Evolutionary conservation across 2,329 filamentous ascomycete genomes (phyloP), one percentile per base, ranked within the genome.

Genomic region (Neofusicoccum umdonicola): DNA sequence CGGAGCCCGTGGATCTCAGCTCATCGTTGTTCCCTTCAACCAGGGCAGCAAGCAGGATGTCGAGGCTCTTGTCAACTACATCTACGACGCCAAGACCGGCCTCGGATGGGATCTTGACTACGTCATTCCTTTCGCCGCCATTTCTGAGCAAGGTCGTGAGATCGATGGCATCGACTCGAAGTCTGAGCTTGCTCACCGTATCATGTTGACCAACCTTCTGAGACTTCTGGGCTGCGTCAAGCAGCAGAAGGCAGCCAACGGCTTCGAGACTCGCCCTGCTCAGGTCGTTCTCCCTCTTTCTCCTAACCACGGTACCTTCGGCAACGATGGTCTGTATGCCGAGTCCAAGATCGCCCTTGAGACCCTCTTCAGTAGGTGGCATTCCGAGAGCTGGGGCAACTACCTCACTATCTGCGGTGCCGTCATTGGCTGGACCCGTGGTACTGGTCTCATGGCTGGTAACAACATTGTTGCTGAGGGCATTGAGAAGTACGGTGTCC

Each of bases 11-110:
- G 95, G 95, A 69, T 98, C 95, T 65, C 93, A 98, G 81, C 89
- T 99, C 64, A 92, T 99, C 45, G 95, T 99, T 63, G 96, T 98
- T 63, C 95, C 96, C 57, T 99, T 99, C 87, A 99, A 99, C 80
- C 93, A 97, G 79, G 95, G 94, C 68, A 98, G 94, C 83, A 96
- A 97, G 82, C 94, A 98, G 78, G 95, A 99, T 76, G 91, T 97
- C 41, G 92, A 98, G 78, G 93, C 93, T 52, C 85, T 99, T 7
- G 85, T 99, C 61, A 87, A 97, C 67, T 99, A 98, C 83, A 96
- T 99, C 75, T 99, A 97, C 77, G 94, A 98, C 75, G 79, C 90
- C 68, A 99, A 98, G 88, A 93, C 89, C 76, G 96, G 96, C 68
- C 89, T 99, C 9, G 95, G 95, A 69, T 99, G 96, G 95, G 95